Evolutionary conservation across 306 rosid species (phyloP), one percentile per base, ranked within the genome.

Genomic region (Corylus americana): DNA sequence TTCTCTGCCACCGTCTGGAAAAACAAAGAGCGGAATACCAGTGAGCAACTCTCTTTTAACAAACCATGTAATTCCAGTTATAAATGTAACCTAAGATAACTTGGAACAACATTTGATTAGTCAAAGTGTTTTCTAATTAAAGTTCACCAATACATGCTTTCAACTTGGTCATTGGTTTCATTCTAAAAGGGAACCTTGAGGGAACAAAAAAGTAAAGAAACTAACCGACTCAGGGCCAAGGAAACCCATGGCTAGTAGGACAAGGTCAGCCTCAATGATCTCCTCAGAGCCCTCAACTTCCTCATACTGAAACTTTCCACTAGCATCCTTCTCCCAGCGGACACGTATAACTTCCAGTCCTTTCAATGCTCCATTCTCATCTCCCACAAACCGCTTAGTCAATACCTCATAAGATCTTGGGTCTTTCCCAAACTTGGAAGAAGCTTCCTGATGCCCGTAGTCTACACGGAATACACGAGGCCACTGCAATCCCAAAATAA

Each of bases 141-240:
- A 3, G 25, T 10, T 59, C 31, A 6, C 13, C 11, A 54, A 54
- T 17, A 6, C 8, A 54, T 59, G 35, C 12, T 58, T 27, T 67
- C 71, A 39, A 8, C 69, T 63, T 31, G 70, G 70, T 35, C 44
- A 31, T 20, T 17, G n/a, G 20, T 63, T 63, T 63, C 45, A 63
- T 13, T 63, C 20, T 31, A 63, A 31, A 13, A n/a, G 16, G 31
- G 18, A 63, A 63, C 35, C 35, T 7, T 7, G 17, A 17, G 47
- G 39, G 50, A 29, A 29, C 1, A n/a, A 35, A 17, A 47, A 18
- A 64, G 44, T 74, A 70, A 20, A 57, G 69, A 78, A 57, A 87
- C 98, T 91, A 70, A 96, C 99, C 82, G 93, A 74, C 79, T 96
- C 98, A 2, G 99, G 99, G 76, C 99, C 99, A 42, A 96, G 99